Evolutionary conservation across 331 rosid genomes (phyloP), one percentile per base, ranked within the genome.

Genomic region (Dryas integrifolia): DNA sequence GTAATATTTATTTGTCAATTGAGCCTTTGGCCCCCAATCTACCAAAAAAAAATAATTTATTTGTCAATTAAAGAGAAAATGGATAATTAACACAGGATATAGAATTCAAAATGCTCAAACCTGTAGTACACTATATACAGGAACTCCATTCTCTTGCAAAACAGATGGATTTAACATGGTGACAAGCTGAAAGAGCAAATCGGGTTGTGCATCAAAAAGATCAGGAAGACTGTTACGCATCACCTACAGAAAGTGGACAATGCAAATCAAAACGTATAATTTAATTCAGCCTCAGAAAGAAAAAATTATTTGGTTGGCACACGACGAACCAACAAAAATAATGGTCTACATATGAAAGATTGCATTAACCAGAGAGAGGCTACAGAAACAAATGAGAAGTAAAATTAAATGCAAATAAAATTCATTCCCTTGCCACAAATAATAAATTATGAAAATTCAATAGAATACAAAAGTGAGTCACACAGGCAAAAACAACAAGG

Each of bases 111-210:
- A 11, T 46, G 67, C 52, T 51, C 78, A 77, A 74, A 93, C 98
- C 97, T 94, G 98, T 71, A 86, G 80, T 68, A 89, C 52, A 72
- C 91, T 94, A 80, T 89, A 94, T 59, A 94, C 98, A 40, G 97
- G 88, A 72, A 94, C 97, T 56, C 91, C 95, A 80, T 89, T 88
- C 74, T 85, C 90, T 88, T 85, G 96, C 86, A 94, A 85, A 81
- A 94, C 98, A 39, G 98, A 89, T 15, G 98, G 98, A 80, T 91
- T 94, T 79, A 94, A 85, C 98, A 94, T 94, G 61, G 98, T 94
- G 78, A 94, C 96, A 75, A 94, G 98, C 88, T 94, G 98, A 77
- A 94, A 94, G 69, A 94, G 98, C 63, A 94, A 86, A 88, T 94
- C 98, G 46, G 98, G 98, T 65, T 94, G 97, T 7, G 95, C 95